phyloP scores from a whole-genome alignment of 2,329 filamentous ascomycete species.

The Drechslerella stenobrocha region DNA sequence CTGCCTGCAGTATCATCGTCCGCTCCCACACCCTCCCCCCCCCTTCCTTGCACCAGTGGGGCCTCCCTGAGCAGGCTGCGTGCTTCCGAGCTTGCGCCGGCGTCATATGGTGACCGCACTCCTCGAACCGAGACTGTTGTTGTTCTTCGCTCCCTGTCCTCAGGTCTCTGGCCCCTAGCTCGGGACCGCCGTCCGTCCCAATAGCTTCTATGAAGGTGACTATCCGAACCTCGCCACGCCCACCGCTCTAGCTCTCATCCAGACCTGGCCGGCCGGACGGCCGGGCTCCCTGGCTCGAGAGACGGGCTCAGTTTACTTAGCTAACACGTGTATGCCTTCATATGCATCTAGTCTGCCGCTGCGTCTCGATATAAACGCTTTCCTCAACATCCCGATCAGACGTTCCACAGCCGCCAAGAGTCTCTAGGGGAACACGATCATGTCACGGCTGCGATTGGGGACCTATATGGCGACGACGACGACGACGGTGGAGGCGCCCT shows the following conservation, averaged over 20 bases:
- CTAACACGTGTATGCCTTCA: constrained; percentile 31
- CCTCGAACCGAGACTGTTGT: constrained; percentile 20
- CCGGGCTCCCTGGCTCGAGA: background rate
- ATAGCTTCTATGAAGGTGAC: constrained; percentile 48
- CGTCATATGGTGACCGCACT: constrained; percentile 43
- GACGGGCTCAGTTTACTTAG: too few relatives aligned
- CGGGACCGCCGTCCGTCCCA: constrained; percentile 46
- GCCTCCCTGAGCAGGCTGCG: constrained; percentile 14
- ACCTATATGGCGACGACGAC: constrained; percentile 71
- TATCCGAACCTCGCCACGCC: background rate
- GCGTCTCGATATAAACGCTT: constrained; percentile 53
- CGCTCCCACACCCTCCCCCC: background rate
- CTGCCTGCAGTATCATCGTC: constrained; percentile 3
- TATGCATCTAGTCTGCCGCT: constrained; percentile 51
- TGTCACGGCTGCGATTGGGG: constrained; percentile 90
- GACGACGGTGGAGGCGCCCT: constrained; percentile 51
- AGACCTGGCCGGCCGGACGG: background rate
- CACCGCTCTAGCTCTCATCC: background rate
- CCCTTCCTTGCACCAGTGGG: constrained; percentile 24
- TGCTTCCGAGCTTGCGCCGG: constrained; percentile 36
- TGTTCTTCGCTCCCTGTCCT: constrained; percentile 8
- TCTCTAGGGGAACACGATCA: constrained; percentile 88
- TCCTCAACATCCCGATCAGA: constrained; percentile 50
- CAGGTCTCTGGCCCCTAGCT: constrained; percentile 30
- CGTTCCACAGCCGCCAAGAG: constrained; percentile 38